These are phyloP conservation scores for Pseudomassariella vexata DNA, from an alignment of 2,329 filamentous ascomycete species.

Conservation along the genomic window DNA sequence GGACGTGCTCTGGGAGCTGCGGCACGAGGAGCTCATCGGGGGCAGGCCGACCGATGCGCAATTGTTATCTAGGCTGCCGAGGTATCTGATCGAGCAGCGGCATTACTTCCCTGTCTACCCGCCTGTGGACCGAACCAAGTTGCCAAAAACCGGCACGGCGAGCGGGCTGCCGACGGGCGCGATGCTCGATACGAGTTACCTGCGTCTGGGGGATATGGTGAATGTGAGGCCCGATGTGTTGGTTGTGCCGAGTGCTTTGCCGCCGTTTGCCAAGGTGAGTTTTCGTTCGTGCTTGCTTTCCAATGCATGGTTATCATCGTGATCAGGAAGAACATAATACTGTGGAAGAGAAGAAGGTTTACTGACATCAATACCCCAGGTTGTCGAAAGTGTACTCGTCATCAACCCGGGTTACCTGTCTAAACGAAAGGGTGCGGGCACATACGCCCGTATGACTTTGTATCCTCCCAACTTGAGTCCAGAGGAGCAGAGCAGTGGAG, in stretches of 20 bases:
- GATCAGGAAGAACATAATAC: no score
- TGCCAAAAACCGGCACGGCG: constrained; percentile 59
- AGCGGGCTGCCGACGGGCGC: constrained; percentile 63
- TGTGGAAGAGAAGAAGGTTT: no score
- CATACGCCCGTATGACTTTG: constrained; percentile 75
- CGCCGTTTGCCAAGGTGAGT: constrained; percentile 80
- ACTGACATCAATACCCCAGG: constrained; percentile 43
- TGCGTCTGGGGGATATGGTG: constrained; percentile 88
- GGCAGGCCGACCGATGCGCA: constrained; percentile 51
- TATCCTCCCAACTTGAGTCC: constrained; percentile 57
- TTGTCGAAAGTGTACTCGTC: constrained; percentile 81
- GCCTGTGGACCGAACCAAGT: constrained; percentile 60
- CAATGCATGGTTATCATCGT: background rate
- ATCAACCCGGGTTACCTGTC: constrained; percentile 88
- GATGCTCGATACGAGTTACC: constrained; percentile 74
- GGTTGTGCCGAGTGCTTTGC: constrained; percentile 74
- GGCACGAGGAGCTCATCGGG: constrained; percentile 64
- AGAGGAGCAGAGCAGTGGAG: constrained; percentile 48
- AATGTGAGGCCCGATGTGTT: constrained; percentile 80
- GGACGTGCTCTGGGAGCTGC: constrained; percentile 77
- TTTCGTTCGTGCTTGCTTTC: constrained; percentile 2
- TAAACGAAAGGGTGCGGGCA: constrained; percentile 78
- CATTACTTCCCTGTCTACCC: constrained; percentile 91
- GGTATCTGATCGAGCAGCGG: constrained; percentile 79
- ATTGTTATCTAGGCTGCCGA: constrained; percentile 64